Evolutionary conservation across 495 filamentous ascomycete genomes (phyloP).

Genomic region (Penicillium bovifimosum): DNA sequence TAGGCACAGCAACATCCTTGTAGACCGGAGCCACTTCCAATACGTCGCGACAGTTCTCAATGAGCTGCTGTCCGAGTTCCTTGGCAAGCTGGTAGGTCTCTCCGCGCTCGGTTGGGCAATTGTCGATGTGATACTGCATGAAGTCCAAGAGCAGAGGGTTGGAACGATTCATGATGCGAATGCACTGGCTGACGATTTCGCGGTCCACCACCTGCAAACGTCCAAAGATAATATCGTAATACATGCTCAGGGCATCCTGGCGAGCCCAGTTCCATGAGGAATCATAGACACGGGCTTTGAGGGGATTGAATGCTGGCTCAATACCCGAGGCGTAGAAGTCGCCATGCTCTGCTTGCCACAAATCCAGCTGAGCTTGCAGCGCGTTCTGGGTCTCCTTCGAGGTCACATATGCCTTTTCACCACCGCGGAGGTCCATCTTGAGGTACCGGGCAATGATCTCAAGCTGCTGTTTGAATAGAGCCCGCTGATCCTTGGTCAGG

Average conservation of each 20-base stretch:
- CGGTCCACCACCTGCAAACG: conserved; percentile 87
- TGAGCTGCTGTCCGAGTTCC: conserved; percentile 88
- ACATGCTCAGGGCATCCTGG: conserved; percentile 97
- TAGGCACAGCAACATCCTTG: conserved; percentile 91
- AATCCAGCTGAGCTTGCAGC: conserved; percentile 85
- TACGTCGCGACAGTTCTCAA: conserved; percentile 95
- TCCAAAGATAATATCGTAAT: conserved; percentile 98
- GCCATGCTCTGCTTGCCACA: conserved; percentile 93
- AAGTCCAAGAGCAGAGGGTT: conserved; percentile 94
- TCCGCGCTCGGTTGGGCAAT: conserved; percentile 92
- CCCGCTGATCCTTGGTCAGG: conserved; percentile 89
- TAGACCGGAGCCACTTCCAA: conserved; percentile 76
- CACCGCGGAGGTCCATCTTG: conserved; percentile 91
- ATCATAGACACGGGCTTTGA: conserved; percentile 95
- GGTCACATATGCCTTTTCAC: conserved; percentile 84
- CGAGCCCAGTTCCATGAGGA: conserved; percentile 99
- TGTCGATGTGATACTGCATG: conserved; percentile 99
- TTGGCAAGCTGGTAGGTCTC: conserved; percentile 97
- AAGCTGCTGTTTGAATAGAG: conserved; percentile 94
- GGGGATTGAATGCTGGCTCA: conserved; percentile 82
- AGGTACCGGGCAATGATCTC: conserved; percentile 93
- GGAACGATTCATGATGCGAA: conserved; percentile 98
- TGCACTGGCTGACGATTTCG: conserved; percentile 97
- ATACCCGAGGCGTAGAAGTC: conserved; percentile 95
- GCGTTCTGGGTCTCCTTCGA: conserved; percentile 79